Evolutionary conservation across 2,329 filamentous ascomycete genomes (phyloP).

Genomic region (Colletotrichum echinochloae): DNA sequence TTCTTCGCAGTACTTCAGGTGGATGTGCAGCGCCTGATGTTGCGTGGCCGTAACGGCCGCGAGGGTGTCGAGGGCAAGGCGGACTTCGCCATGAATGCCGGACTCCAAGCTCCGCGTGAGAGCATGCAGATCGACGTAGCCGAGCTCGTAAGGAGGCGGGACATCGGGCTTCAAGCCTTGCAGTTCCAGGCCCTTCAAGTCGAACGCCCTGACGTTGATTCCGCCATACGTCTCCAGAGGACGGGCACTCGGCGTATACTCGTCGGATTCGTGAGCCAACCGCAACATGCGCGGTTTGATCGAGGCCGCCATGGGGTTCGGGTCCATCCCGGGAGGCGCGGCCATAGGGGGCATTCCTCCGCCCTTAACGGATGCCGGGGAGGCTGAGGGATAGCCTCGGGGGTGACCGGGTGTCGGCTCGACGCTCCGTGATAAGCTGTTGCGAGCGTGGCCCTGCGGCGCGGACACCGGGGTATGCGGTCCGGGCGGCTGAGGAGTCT

Average conservation of each 20-base stretch:
- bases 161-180: conserved; percentile 78
- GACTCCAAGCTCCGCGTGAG: conserved; percentile 91
- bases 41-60: conserved; percentile 74
- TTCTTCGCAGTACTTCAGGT: conserved; percentile 84
- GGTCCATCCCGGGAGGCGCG: conserved; percentile 43
- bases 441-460: conserved; percentile 59
- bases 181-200: conserved; percentile 74
- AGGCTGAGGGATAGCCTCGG: conserved; percentile 59
- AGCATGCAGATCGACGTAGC: conserved; percentile 89
- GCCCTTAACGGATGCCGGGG: conserved; percentile 56
- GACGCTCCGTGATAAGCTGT: conserved; percentile 64
- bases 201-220: conserved; percentile 74
- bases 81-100: conserved; percentile 89
- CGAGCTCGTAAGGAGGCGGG: conserved; percentile 81
- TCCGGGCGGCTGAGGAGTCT: conserved; percentile 57
- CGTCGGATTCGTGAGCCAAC: conserved; percentile 60
- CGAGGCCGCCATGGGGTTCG: conserved; percentile 34
- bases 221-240: conserved; percentile 75
- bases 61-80: conserved; percentile 87
- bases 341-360: conserved; percentile 56
- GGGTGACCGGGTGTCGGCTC: conserved; percentile 57
- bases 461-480: conserved; percentile 59
- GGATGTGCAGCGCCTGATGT: conserved; percentile 71
- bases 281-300: conserved; percentile 52
- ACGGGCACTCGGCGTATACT: conserved; percentile 67